Percentiles rank a stretch among this genome's conserved stretches.
Evolutionary conservation across 2,329 filamentous ascomycete species (phyloP).

Genomic region (Hymenoscyphus linearis): DNA sequence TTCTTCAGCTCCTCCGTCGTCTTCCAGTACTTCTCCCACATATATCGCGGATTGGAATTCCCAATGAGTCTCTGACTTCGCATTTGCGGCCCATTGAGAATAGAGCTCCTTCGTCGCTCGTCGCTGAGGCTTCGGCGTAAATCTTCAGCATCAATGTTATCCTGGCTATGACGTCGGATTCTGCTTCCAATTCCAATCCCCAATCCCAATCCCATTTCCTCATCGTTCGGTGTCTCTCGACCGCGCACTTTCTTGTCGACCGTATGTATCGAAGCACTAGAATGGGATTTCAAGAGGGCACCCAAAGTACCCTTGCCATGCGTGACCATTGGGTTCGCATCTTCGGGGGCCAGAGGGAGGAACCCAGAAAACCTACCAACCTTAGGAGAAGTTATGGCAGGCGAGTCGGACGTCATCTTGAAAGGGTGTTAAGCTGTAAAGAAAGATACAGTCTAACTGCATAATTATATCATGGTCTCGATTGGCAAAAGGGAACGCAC

Average conservation of each 20-base stretch:
- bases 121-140: slow-evolving; percentile 33
- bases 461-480: not conserved
- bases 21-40: slow-evolving; percentile 85
- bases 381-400: slow-evolving; percentile 18
- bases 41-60: slow-evolving; percentile 73
- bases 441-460: not conserved
- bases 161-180: slow-evolving; percentile 15
- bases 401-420: slow-evolving; percentile 14
- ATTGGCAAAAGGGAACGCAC: not conserved
- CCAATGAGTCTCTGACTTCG: slow-evolving; percentile 84
- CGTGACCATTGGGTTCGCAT: slow-evolving; percentile 27
- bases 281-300: slow-evolving; percentile 28
- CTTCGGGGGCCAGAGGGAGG: slow-evolving; percentile 25
- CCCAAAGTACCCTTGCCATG: slow-evolving; percentile 29
- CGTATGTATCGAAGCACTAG: slow-evolving; percentile 22
- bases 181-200: slow-evolving; percentile 11
- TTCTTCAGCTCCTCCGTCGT: slow-evolving; percentile 65
- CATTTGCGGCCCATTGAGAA: slow-evolving; percentile 66
- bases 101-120: slow-evolving; percentile 52
- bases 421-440: not conserved
- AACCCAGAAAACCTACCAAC: slow-evolving; percentile 24
- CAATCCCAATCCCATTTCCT: slow-evolving; percentile 13
- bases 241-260: slow-evolving; percentile 17
- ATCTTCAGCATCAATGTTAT: slow-evolving; percentile 22
- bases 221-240: slow-evolving; percentile 24